phyloP scores from a whole-genome alignment of 257 asterid species.

The Vinca minor region DNA sequence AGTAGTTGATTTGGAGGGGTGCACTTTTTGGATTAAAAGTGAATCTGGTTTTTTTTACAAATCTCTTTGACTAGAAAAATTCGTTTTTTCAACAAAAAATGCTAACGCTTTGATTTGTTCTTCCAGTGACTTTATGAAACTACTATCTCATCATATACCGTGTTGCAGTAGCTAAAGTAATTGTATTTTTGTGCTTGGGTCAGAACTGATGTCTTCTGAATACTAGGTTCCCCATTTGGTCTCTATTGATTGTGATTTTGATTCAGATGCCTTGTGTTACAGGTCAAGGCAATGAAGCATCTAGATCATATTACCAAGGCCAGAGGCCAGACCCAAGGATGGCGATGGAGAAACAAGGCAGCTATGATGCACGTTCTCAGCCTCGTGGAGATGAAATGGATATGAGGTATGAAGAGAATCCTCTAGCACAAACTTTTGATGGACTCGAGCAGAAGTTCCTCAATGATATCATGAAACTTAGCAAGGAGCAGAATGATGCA shows the following conservation, averaged over 20 bases:
- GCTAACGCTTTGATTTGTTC: conserved; percentile 5
- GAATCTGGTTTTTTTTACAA: not conserved
- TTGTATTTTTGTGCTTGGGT: not conserved
- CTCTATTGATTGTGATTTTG: conserved; percentile 3
- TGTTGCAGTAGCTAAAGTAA: not conserved
- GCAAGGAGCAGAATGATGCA: conserved; percentile 83
- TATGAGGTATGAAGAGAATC: conserved; percentile 69
- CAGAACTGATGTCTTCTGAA: not conserved
- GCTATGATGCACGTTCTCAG: conserved; percentile 50
- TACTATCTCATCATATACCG: not conserved
- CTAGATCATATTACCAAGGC: conserved; percentile 70
- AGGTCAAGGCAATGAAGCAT: conserved; percentile 67
- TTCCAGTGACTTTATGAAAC: not conserved
- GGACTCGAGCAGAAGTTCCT: conserved; percentile 78
- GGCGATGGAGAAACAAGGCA: conserved; percentile 57
- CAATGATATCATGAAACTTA: conserved; percentile 75
- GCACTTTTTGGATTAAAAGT: not conserved
- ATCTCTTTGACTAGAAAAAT: not conserved
- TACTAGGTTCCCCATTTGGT: not conserved
- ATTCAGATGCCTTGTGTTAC: conserved; percentile 18
- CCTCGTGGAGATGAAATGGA: conserved; percentile 70
- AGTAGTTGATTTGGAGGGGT: not conserved
- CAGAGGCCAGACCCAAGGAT: conserved; percentile 66
- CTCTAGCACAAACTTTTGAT: conserved; percentile 43
- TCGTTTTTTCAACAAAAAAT: not conserved